Evolutionary conservation across 2,329 filamentous ascomycete species (phyloP), one percentile per base, ranked within the genome.

Genomic region (Boeremia exigua): DNA sequence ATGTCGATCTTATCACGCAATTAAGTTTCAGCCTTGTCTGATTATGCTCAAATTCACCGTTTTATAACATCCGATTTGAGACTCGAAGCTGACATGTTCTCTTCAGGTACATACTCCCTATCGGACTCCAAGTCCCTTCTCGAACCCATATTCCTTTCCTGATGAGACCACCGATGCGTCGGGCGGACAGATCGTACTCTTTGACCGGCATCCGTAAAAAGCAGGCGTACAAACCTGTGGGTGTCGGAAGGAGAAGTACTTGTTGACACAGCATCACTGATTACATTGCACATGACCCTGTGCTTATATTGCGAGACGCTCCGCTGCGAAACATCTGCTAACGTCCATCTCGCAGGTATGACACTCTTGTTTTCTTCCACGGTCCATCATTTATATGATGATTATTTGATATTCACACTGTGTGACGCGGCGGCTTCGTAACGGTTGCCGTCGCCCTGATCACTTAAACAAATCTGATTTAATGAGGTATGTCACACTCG

Each of bases 1-100:
- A 81, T 86, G 84, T 86, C 81, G 84, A 86, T 84, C 81, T 80
- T 84, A 83, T 86, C 63, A 57, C 54, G 54, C 80, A 76, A 74
- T 79, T 75, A 85, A 87, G 84, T 87, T 87, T 87, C 84, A 87
- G 84, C 84, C 84, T 87, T 87, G 84, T 87, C 84, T 87, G 84
- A 87, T 77, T 69, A 65, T 68, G 66, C 65, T 63, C 44, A 59
- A 58, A 15, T 51, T 38, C 40, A 36, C 48, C 47, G 54, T 58
- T 37, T 60, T 55, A 61, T 42, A 42, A 46, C 44, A 42, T 52
- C 57, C 46, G 45, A 46, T 59, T 30, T 29, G 56, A 52, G 54
- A 61, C 48, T 44, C 52, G 40, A 39, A 54, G 67, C 72, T 74
- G 69, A 74, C 66, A 56, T 44, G 54, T 45, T 54, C 36, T 59